Evolutionary conservation across 2,329 filamentous ascomycete species (phyloP), one percentile per base, ranked within the genome.

Genomic region (Fusarium liriodendri): DNA sequence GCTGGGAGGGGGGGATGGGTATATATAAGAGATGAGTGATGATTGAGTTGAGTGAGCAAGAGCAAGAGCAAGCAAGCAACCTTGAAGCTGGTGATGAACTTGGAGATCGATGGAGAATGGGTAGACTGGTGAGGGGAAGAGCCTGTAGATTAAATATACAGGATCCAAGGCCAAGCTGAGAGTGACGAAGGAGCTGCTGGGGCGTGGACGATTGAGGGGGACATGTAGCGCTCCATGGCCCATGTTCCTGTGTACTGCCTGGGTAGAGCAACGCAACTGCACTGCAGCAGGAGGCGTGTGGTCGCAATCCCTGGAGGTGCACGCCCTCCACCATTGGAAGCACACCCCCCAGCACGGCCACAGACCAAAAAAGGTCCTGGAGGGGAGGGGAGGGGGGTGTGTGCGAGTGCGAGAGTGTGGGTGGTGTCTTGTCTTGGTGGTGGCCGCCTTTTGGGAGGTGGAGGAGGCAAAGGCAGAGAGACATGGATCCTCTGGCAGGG

Each of bases 121-220:
- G 69, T 47, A 57, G 70, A 47, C 55, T 63, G 68, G 71, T 72
- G 77, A 77, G 75, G 78, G 77, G 77, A 78, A 71, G 77, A 78
- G 70, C 76, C 78, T 79, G 66, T 78, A 79, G 69, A 77, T 80
- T 80, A 80, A 80, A 79, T 80, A 79, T 80, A 74, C 70, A 61
- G 59, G 62, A 57, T 50, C 65, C 50, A 58, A 50, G 62, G 40
- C 61, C 61, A 72, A 66, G 66, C 63, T 47, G 68, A 69, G 70
- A 74, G 76, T 73, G 72, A 74, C 60, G 72, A 55, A 67, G 68
- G 70, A 65, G 33, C 32, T 57, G 33, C 45, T 14, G 45, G 72
- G 62, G 72, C 35, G 64, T 68, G 50, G 29, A 37, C 35, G 29
- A 64, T 32, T 42, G 63, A 66, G 71, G 71, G 71, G 64, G 64